Percentiles rank a stretch among this genome's conserved stretches.
These are phyloP conservation scores for Verticillium albo-atrum DNA, from an alignment of 2,329 filamentous ascomycete genomes.

Conservation along the genomic window DNA sequence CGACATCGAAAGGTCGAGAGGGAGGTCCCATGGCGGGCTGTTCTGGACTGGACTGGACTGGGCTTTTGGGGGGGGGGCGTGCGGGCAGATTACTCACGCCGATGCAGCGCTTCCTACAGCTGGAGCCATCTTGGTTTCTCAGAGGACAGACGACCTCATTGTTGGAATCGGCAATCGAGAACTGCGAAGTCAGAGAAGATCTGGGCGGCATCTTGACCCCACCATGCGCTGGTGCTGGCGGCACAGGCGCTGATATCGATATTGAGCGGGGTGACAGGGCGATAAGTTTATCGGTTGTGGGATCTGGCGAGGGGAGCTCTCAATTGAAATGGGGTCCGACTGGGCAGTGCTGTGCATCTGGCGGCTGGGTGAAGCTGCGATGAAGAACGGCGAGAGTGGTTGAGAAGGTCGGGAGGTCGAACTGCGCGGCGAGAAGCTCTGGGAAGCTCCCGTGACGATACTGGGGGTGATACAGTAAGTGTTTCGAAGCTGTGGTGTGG, in stretches of 20 bases:
- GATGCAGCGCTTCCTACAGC: slow-evolving; percentile 94
- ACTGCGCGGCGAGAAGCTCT: slow-evolving; percentile 10
- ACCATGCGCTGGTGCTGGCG: slow-evolving; percentile 39
- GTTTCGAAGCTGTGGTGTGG: slow-evolving; percentile 15
- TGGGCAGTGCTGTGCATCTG: slow-evolving; percentile 10
- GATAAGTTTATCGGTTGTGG: slow-evolving; percentile 12
- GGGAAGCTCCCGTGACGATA: slow-evolving; percentile 2
- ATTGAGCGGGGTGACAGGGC: slow-evolving; percentile 24
- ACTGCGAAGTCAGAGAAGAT: slow-evolving; percentile 81
- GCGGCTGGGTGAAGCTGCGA: slow-evolving; percentile 4
- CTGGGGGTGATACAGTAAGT: slow-evolving; percentile 20
- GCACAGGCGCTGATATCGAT: slow-evolving; percentile 20
- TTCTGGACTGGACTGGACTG: not conserved
- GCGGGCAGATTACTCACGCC: slow-evolving; percentile 66
- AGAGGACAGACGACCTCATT: slow-evolving; percentile 97
- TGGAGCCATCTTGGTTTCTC: slow-evolving; percentile 92
- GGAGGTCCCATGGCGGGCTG: not conserved
- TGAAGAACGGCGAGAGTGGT: not conserved
- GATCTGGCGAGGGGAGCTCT: slow-evolving; percentile 11
- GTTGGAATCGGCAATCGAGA: slow-evolving; percentile 85
- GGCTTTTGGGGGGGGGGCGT: not conserved
- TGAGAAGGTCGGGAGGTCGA: slow-evolving; percentile 1
- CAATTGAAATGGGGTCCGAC: slow-evolving; percentile 25
- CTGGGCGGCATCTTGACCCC: slow-evolving; percentile 73
- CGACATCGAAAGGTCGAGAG: not conserved